Percentiles rank a stretch among this genome's conserved stretches.
These are phyloP conservation scores for Tremellales sp. DNA, from an alignment of 1,284 basidiomycete species.

Conservation along the genomic window DNA sequence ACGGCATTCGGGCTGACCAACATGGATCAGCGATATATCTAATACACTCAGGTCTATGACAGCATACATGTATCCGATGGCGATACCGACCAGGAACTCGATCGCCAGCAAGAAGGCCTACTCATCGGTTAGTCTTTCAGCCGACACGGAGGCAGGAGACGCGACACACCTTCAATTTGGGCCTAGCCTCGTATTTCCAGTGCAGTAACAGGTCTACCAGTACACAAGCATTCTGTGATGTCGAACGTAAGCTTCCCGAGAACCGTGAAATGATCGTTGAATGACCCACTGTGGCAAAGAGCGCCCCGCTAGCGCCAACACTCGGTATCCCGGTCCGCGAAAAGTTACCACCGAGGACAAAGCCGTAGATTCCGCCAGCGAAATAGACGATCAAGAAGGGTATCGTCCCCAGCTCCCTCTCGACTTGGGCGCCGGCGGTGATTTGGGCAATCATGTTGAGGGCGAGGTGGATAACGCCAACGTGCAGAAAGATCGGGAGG, in stretches of 20 bases:
- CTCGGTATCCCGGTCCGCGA: slow-evolving; percentile 82
- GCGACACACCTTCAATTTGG: slow-evolving; percentile 66
- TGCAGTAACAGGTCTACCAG: slow-evolving; percentile 85
- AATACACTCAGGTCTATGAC: not conserved
- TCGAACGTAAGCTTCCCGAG: slow-evolving; percentile 6
- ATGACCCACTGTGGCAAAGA: slow-evolving; percentile 69
- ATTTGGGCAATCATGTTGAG: slow-evolving; percentile 88
- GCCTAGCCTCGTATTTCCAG: slow-evolving; percentile 81
- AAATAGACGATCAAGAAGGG: slow-evolving; percentile 81
- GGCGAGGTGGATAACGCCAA: slow-evolving; percentile 80
- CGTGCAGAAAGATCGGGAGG: slow-evolving; percentile 83
- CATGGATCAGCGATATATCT: not conserved
- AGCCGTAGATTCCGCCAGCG: slow-evolving; percentile 86
- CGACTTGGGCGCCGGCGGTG: slow-evolving; percentile 48
- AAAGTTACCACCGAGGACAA: slow-evolving; percentile 78
- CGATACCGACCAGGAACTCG: slow-evolving; percentile 79
- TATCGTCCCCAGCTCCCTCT: slow-evolving; percentile 53
- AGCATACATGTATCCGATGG: slow-evolving; percentile 67
- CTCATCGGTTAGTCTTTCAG: slow-evolving; percentile 47
- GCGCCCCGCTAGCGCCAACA: slow-evolving; percentile 89
- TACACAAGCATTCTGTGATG: slow-evolving; percentile 63
- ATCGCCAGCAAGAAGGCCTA: slow-evolving; percentile 66
- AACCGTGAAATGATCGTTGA: not conserved
- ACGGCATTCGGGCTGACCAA: slow-evolving; percentile 38
- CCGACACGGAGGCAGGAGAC: not conserved